These are phyloP conservation scores for Picea abies DNA, from an alignment of 83 land plant species.

Conservation along the genomic window DNA sequence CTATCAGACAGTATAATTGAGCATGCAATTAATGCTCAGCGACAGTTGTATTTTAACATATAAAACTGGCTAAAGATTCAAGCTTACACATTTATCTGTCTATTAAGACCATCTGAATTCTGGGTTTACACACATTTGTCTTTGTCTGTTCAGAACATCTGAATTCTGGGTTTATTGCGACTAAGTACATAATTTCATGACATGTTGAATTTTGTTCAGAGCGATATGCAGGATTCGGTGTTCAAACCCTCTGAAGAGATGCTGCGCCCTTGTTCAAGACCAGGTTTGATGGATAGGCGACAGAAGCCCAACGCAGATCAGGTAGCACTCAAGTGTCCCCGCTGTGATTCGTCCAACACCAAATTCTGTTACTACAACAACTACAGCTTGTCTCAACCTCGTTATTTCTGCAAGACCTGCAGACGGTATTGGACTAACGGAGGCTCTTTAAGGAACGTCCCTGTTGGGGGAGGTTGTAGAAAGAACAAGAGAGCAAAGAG, in stretches of 20 bases:
- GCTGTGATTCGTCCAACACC: slow-evolving; percentile 12
- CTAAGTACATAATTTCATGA: too few relatives aligned
- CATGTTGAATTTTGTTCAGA: not conserved
- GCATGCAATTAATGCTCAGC: not conserved
- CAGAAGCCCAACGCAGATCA: slow-evolving; percentile 10
- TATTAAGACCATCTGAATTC: too few relatives aligned
- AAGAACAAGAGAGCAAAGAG: slow-evolving; percentile 13
- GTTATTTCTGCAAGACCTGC: slow-evolving; percentile 18
- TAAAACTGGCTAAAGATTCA: too few relatives aligned
- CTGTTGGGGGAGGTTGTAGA: slow-evolving; percentile 11
- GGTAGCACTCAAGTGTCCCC: slow-evolving; percentile 4
- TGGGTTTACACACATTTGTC: too few relatives aligned
- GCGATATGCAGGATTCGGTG: slow-evolving; percentile 1
- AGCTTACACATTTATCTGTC: too few relatives aligned
- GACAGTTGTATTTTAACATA: not conserved
- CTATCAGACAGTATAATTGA: not conserved
- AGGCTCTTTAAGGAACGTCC: slow-evolving; percentile 6
- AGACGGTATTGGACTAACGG: slow-evolving; percentile 14
- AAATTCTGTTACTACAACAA: slow-evolving; percentile 21
- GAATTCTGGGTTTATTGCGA: too few relatives aligned
- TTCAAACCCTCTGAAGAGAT: not conserved
- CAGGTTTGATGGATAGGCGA: not conserved
- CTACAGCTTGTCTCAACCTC: slow-evolving; percentile 15
- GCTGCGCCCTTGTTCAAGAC: not conserved
- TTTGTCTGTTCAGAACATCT: too few relatives aligned